These are phyloP conservation scores for Combretum micranthum DNA, from an alignment of 345 rosid genomes.

Conservation along the genomic window DNA sequence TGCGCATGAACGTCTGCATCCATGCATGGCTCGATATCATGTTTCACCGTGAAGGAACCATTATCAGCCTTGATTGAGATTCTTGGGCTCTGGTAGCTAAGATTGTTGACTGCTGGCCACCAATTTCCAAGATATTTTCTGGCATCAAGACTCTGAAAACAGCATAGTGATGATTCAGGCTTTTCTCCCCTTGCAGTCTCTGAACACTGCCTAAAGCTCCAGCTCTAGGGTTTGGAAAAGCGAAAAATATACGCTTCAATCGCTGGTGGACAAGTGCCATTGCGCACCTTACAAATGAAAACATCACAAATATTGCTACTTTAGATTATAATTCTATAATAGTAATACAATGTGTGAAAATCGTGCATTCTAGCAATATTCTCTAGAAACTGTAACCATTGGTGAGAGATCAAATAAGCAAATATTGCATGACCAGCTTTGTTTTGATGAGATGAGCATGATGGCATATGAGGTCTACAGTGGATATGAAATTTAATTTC, in stretches of 20 bases:
- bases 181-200: conserved; percentile 79
- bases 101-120: too few species aligned
- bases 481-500: too few species aligned
- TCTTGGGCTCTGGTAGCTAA: too few species aligned
- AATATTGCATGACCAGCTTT: too few species aligned
- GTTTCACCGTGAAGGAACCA: too few species aligned
- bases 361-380: background rate
- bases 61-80: too few species aligned
- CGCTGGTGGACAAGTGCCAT: conserved; percentile 93
- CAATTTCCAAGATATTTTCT: conserved; percentile 12
- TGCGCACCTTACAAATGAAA: conserved; percentile 53
- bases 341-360: background rate
- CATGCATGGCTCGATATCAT: too few species aligned
- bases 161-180: conserved; percentile 92
- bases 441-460: too few species aligned
- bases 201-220: conserved; percentile 74
- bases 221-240: conserved; percentile 53
- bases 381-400: too few species aligned
- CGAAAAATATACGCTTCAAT: conserved; percentile 68
- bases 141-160: conserved; percentile 71
- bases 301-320: background rate
- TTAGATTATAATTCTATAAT: background rate
- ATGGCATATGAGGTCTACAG: too few species aligned
- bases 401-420: too few species aligned
- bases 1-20: too few species aligned